These are phyloP conservation scores for Cystofilobasidium macerans DNA, from an alignment of 768 basidiomycete species.

Conservation along the genomic window DNA sequence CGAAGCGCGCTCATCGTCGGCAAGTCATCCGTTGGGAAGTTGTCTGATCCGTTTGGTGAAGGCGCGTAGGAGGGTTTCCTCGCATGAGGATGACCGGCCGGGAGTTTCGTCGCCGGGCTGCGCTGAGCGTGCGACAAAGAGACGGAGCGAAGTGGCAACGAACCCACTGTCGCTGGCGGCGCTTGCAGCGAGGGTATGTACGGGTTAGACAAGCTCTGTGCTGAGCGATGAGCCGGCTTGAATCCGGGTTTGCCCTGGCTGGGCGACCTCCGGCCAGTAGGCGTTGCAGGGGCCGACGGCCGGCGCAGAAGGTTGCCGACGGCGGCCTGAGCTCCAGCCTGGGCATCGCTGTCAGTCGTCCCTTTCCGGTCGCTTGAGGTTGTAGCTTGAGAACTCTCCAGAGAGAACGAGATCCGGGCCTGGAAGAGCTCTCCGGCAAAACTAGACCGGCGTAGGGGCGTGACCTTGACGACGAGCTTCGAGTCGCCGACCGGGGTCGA, in stretches of 20 bases:
- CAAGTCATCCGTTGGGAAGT: background rate
- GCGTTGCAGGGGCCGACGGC: background rate
- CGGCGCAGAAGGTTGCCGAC: conserved; percentile 1
- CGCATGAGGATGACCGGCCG: conserved; percentile 20
- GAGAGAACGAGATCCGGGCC: conserved; percentile 16
- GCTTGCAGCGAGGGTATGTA: background rate
- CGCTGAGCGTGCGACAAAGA: background rate
- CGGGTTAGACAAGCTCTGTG: conserved; percentile 17
- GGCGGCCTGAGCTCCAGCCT: no score
- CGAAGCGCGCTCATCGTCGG: background rate
- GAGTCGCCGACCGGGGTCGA: background rate
- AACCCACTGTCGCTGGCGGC: background rate
- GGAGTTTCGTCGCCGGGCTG: background rate
- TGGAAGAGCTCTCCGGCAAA: conserved; percentile 24
- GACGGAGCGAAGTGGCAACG: background rate
- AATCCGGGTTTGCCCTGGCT: background rate
- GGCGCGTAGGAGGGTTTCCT: conserved; percentile 13
- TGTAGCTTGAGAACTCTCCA: background rate
- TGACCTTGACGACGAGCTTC: conserved; percentile 18
- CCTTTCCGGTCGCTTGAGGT: background rate
- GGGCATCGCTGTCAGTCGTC: no score
- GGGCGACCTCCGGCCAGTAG: background rate
- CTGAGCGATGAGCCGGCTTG: conserved; percentile 16
- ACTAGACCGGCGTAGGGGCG: conserved; percentile 12
- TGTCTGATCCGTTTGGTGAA: background rate